These are phyloP conservation scores for Aspergillus terreus DNA, from an alignment of 2,329 filamentous ascomycete species.

Conservation along the genomic window DNA sequence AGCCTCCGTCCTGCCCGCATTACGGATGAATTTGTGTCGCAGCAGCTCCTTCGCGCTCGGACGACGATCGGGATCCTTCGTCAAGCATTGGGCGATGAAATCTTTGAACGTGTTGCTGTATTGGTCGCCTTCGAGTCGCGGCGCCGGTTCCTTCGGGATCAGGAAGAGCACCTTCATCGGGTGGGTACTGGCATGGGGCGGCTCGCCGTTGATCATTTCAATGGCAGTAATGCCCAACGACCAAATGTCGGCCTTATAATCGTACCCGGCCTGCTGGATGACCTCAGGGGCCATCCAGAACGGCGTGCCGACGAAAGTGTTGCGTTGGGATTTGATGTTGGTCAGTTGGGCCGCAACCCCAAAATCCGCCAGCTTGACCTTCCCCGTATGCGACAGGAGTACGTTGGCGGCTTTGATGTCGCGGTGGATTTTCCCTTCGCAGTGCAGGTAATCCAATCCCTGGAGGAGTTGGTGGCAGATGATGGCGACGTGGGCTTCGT, in stretches of 20 bases:
- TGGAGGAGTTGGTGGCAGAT: slow-evolving; percentile 87
- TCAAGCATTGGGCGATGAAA: slow-evolving; percentile 83
- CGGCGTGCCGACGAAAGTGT: slow-evolving; percentile 95
- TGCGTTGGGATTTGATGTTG: slow-evolving; percentile 94
- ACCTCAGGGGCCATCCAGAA: slow-evolving; percentile 98
- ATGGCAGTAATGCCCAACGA: slow-evolving; percentile 88
- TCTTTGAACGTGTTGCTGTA: slow-evolving; percentile 93
- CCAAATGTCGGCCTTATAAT: slow-evolving; percentile 93
- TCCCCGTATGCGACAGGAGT: slow-evolving; percentile 82
- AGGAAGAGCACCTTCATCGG: slow-evolving; percentile 93
- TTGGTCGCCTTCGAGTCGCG: slow-evolving; percentile 71
- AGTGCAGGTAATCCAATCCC: slow-evolving; percentile 89
- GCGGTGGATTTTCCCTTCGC: slow-evolving; percentile 90
- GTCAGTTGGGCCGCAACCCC: slow-evolving; percentile 94
- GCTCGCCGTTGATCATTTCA: slow-evolving; percentile 83
- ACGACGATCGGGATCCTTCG: slow-evolving; percentile 83
- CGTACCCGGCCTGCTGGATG: slow-evolving; percentile 78
- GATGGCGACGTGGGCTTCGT: slow-evolving; percentile 87
- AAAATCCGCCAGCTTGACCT: slow-evolving; percentile 95
- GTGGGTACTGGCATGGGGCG: slow-evolving; percentile 79
- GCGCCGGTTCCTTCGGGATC: slow-evolving; percentile 83
- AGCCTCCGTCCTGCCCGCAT: slow-evolving; percentile 81
- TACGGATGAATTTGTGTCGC: slow-evolving; percentile 81
- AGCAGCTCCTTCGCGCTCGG: slow-evolving; percentile 83
- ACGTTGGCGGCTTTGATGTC: slow-evolving; percentile 97